These are phyloP conservation scores for Vigna unguiculata DNA, from an alignment of 306 rosid genomes.

Conservation along the genomic window DNA sequence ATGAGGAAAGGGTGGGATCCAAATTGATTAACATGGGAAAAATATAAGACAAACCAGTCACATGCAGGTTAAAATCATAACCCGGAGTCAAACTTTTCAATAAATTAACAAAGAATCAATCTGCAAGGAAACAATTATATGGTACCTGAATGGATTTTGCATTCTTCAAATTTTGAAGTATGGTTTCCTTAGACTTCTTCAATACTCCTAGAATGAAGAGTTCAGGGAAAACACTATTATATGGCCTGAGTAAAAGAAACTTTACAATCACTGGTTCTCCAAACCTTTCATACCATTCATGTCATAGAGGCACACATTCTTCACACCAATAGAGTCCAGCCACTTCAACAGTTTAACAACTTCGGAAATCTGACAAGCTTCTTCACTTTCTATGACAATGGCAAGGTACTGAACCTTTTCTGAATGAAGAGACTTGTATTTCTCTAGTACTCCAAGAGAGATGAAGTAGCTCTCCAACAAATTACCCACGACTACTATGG, in stretches of 20 bases:
- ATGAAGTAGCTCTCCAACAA: constrained; percentile 70
- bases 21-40: constrained; percentile 34
- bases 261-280: constrained; percentile 27
- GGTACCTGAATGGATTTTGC: constrained; percentile 60
- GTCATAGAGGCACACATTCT: constrained; percentile 79
- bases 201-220: constrained; percentile 65
- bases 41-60: constrained; percentile 21
- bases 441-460: constrained; percentile 62
- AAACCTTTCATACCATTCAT: constrained; percentile 65
- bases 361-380: constrained; percentile 66
- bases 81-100: constrained; percentile 1
- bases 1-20: not conserved
- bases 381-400: constrained; percentile 86
- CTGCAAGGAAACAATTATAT: constrained; percentile 1
- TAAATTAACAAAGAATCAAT: constrained; percentile 23
- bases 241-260: constrained; percentile 34
- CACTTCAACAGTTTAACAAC: constrained; percentile 72
- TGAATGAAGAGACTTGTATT: constrained; percentile 57
- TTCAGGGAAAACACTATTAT: constrained; percentile 32
- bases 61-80: constrained; percentile 27
- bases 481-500: constrained; percentile 40
- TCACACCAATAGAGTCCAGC: constrained; percentile 75
- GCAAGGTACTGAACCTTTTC: constrained; percentile 68
- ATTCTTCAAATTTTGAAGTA: constrained; percentile 62
- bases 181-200: constrained; percentile 67